phyloP scores from a whole-genome alignment of 257 asterid species.

The Schizonepeta tenuifolia region DNA sequence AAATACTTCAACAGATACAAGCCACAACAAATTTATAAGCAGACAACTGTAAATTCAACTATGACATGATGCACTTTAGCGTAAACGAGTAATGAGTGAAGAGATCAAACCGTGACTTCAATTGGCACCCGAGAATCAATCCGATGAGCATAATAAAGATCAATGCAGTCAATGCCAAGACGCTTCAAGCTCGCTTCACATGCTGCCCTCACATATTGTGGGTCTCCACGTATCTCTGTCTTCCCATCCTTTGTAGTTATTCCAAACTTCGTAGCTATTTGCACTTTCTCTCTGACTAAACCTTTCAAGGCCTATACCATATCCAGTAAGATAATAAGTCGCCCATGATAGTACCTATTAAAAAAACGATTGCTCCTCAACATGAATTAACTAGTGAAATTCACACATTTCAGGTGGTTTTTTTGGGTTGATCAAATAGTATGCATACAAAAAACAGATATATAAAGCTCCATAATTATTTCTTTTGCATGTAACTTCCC shows the following conservation, averaged over 20 bases:
- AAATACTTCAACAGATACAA: not conserved
- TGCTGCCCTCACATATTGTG: slow-evolving; percentile 48
- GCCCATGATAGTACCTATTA: not conserved
- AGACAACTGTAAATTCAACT: not conserved
- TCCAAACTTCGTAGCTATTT: slow-evolving; percentile 52
- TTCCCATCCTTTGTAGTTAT: slow-evolving; percentile 37
- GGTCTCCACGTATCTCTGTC: slow-evolving; percentile 46
- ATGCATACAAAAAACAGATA: not conserved
- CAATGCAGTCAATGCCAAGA: slow-evolving; percentile 49
- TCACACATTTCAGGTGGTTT: not conserved
- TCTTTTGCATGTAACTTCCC: no score
- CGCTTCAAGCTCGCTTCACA: slow-evolving; percentile 62
- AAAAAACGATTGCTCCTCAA: not conserved
- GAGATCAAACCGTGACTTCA: slow-evolving; percentile 53
- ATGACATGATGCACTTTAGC: not conserved
- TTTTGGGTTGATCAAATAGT: not conserved
- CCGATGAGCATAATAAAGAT: slow-evolving; percentile 54
- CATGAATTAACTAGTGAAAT: not conserved
- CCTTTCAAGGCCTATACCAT: slow-evolving; percentile 50
- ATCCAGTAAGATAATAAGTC: slow-evolving; percentile 2
- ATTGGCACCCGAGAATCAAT: slow-evolving; percentile 54
- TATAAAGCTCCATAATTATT: not conserved
- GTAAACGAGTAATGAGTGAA: not conserved
- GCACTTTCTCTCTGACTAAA: slow-evolving; percentile 40
- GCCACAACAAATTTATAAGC: not conserved